Conservation (phyloP, 805 yeast genomes). For the Candida ascalaphidarum region DNA sequence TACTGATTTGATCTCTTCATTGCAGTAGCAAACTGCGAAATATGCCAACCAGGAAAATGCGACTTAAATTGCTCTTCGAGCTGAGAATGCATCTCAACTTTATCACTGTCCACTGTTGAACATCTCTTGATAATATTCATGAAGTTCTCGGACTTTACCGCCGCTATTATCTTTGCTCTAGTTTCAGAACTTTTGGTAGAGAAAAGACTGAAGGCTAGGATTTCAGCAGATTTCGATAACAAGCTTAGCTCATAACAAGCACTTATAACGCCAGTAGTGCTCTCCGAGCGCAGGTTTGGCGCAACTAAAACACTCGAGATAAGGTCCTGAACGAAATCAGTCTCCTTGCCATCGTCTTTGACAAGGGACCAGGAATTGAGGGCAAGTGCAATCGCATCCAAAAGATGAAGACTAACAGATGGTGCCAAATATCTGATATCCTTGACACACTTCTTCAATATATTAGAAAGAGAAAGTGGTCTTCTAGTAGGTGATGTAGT, state of each 20-base stretch:
- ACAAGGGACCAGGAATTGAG: constrained; percentile 72
- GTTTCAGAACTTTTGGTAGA: constrained; percentile 40
- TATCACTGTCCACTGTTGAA: constrained; percentile 39
- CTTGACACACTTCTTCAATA: constrained; percentile 47
- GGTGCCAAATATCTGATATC: constrained; percentile 49
- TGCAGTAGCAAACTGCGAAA: constrained; percentile 46
- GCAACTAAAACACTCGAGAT: constrained; percentile 20
- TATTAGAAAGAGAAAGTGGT: constrained; percentile 38
- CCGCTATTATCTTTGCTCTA: constrained; percentile 31
- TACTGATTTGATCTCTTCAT: constrained; percentile 37
- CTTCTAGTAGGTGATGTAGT: constrained; percentile 9
- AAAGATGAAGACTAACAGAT: constrained; percentile 54
- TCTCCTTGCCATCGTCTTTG: constrained; percentile 43
- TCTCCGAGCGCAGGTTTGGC: constrained; percentile 7
- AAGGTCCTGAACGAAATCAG: constrained; percentile 35
- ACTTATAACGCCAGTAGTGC: constrained; percentile 17
- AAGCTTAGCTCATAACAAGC: constrained; percentile 49
- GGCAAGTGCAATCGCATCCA: constrained; percentile 68
- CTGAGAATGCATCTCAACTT: constrained; percentile 36
- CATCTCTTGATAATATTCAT: constrained; percentile 15
- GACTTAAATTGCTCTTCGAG: constrained; percentile 37
- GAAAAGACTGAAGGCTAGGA: constrained; percentile 64
- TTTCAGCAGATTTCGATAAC: constrained; percentile 63
- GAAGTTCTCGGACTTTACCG: constrained; percentile 32
- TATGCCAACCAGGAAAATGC: constrained; percentile 37